phyloP scores from a whole-genome alignment of 2,329 filamentous ascomycete species.

The Triangularia verruculosa region DNA sequence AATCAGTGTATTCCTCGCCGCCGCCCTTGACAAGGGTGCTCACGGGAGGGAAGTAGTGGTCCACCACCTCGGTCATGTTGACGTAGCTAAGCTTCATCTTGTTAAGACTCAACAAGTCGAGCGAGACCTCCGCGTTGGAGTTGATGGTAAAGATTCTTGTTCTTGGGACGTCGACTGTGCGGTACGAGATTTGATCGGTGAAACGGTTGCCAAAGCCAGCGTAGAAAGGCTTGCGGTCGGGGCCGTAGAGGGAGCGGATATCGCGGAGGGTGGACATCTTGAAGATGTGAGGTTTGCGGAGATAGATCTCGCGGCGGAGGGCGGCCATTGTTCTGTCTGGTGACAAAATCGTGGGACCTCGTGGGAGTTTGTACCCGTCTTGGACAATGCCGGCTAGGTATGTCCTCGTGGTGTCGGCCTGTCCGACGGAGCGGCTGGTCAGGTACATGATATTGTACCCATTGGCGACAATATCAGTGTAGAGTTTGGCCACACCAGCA shows the following conservation, averaged over 20 bases:
- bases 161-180: conserved; percentile 90
- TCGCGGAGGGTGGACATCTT: conserved; percentile 98
- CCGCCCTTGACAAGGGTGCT: conserved; percentile 82
- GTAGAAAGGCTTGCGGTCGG: conserved; percentile 80
- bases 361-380: conserved; percentile 80
- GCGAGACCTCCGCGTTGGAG: conserved; percentile 89
- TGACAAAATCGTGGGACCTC: conserved; percentile 90
- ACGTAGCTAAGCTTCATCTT: conserved; percentile 97
- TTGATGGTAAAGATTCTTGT: conserved; percentile 97
- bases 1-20: conserved; percentile 94
- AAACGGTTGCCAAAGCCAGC: conserved; percentile 95
- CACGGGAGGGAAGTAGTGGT: conserved; percentile 96
- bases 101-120: conserved; percentile 86
- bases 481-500: conserved; percentile 91
- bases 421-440: conserved; percentile 88
- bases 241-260: conserved; percentile 82
- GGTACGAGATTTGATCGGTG: conserved; percentile 93
- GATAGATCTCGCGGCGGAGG: conserved; percentile 84
- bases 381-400: conserved; percentile 89
- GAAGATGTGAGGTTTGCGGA: conserved; percentile 96
- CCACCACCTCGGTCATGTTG: conserved; percentile 93
- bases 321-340: conserved; percentile 95
- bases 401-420: conserved; percentile 83
- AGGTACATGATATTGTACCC: conserved; percentile 99
- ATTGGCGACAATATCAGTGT: conserved; percentile 91